Base-by-base conservation (phyloP, 345 rosid genomes). In the Garcia nutans region DNA sequence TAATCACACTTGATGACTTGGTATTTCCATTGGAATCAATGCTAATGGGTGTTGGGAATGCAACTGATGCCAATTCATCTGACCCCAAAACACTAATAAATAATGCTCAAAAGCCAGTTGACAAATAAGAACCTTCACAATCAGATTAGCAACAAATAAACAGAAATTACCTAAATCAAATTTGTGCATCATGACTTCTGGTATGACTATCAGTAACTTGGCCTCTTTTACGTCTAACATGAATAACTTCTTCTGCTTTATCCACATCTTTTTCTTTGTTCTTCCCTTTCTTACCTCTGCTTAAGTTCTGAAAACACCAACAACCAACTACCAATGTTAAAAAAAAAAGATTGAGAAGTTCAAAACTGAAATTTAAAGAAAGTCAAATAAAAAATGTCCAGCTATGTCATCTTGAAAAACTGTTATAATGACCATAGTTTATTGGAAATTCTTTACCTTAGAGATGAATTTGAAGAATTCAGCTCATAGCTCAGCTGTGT, bases 131-230 rank as follows among this genome's bases (percentile, higher is more conserved):
- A n/a, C n/a, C n/a, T n/a, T n/a, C n/a, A n/a, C n/a, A n/a, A n/a
- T n/a, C n/a, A n/a, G n/a, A n/a, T n/a, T n/a, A n/a, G n/a, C n/a
- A n/a, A n/a, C n/a, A n/a, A n/a, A n/a, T n/a, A n/a, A n/a, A n/a
- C n/a, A n/a, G n/a, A n/a, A n/a, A n/a, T n/a, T n/a, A n/a, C n/a
- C n/a, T n/a, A n/a, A n/a, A n/a, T n/a, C n/a, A n/a, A n/a, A n/a
- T n/a, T n/a, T n/a, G n/a, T n/a, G n/a, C n/a, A n/a, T n/a, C n/a
- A n/a, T n/a, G n/a, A n/a, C n/a, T n/a, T n/a, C n/a, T n/a, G n/a
- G n/a, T n/a, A n/a, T n/a, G n/a, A n/a, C n/a, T n/a, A n/a, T n/a
- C 92, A 41, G 92, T 88, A 55, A 88, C 92, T 76, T 86, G 89
- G 24, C 92, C 98, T 62, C 97, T 81, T 75, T 97, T 86, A 42